A percentile compares a stretch with the other conserved stretches of the same genome.
These are phyloP conservation scores for Saturnispora sanitii DNA, from an alignment of 805 yeast species.

Conservation along the genomic window DNA sequence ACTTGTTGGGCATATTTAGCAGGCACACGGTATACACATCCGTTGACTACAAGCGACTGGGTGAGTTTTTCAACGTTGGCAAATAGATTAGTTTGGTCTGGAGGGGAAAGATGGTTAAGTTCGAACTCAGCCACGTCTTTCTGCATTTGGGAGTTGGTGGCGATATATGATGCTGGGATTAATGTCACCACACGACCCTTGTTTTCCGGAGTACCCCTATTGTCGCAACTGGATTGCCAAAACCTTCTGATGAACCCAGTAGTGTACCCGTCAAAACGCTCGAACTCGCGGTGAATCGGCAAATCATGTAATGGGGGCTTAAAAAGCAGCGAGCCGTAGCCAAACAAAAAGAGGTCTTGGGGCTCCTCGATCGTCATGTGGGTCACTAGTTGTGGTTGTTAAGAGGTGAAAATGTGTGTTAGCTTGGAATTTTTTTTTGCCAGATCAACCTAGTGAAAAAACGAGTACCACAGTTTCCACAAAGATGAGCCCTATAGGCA, in stretches of 20 bases:
- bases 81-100: conserved; percentile 13
- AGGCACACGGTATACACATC: conserved; percentile 75
- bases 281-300: conserved; percentile 26
- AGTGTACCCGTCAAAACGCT: conserved; percentile 54
- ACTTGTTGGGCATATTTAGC: conserved; percentile 54
- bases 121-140: conserved; percentile 31
- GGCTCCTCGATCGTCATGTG: not conserved
- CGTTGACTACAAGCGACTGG: conserved; percentile 53
- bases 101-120: conserved; percentile 10
- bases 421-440: no score
- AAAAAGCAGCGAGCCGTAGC: conserved; percentile 83
- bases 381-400: no score
- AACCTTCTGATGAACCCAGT: conserved; percentile 72
- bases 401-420: no score
- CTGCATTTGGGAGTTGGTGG: conserved; percentile 31
- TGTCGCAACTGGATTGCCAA: conserved; percentile 89
- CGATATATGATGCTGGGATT: conserved; percentile 48
- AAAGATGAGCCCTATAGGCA: no score
- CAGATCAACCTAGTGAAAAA: no score
- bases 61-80: conserved; percentile 20
- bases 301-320: conserved; percentile 71
- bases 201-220: conserved; percentile 75
- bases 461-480: no score
- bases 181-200: conserved; percentile 90
- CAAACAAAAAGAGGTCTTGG: conserved; percentile 67